A percentile compares a stretch with the other conserved stretches of the same genome.
These are phyloP conservation scores for Diospyros lotus DNA, from an alignment of 148 eudicot species.

Conservation along the genomic window DNA sequence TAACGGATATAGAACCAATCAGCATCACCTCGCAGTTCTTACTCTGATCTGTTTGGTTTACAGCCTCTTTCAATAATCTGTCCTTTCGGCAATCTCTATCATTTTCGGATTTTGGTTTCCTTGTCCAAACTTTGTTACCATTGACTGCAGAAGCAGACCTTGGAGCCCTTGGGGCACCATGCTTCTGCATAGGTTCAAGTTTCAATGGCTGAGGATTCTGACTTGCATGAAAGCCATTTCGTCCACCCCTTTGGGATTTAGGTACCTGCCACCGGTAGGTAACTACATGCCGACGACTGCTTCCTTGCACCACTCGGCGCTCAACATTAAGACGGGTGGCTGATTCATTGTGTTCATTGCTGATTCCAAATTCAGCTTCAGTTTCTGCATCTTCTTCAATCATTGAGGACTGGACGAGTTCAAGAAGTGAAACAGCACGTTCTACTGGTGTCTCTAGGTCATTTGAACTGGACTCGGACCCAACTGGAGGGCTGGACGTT, in stretches of 20 bases:
- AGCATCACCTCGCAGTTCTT: constrained; percentile 44
- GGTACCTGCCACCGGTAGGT: constrained; percentile 52
- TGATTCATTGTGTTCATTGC: constrained; percentile 30
- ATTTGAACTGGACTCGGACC: constrained; percentile 31
- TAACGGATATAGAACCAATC: constrained; percentile 80
- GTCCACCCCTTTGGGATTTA: constrained; percentile 39
- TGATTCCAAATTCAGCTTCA: constrained; percentile 30
- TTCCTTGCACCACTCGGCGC: constrained; percentile 20
- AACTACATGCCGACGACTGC: constrained; percentile 30
- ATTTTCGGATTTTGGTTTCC: constrained; percentile 47
- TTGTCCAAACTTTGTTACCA: constrained; percentile 63
- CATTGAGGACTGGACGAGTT: constrained; percentile 26
- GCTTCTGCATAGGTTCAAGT: constrained; percentile 36
- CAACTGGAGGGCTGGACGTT: constrained; percentile 30
- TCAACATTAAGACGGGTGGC: constrained; percentile 30
- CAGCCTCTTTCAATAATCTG: constrained; percentile 21
- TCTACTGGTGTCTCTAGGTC: constrained; percentile 27
- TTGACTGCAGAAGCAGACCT: constrained; percentile 28
- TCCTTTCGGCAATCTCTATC: constrained; percentile 29
- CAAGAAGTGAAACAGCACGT: constrained; percentile 23
- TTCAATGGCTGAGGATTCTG: constrained; percentile 34
- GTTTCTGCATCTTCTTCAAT: constrained; percentile 27
- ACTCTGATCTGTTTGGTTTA: constrained; percentile 29
- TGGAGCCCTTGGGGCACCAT: constrained; percentile 33
- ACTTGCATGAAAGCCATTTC: constrained; percentile 38